Evolutionary conservation across 768 basidiomycete genomes (phyloP), one percentile per base, ranked within the genome.

Genomic region (Dioszegia crocea): DNA sequence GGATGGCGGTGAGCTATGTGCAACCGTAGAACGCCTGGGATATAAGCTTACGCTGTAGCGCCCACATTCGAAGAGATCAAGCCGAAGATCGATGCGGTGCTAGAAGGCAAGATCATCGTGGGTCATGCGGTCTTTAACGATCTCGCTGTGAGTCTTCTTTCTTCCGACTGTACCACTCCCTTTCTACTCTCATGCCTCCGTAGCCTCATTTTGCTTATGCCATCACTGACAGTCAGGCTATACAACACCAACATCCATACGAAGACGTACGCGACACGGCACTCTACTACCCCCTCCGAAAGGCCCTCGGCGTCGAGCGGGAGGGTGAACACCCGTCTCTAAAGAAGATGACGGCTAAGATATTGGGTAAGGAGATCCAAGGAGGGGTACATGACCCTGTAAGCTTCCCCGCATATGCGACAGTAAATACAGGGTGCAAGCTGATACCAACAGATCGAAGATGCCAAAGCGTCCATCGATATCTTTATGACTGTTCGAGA

Each of bases 81-180:
- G 69, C 80, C 84, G 61, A 78, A 80, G 41, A 88, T 94, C 2
- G 83, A 88, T 0, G 84, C 83, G 24, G 66, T 96, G 10, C 69
- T 94, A 14, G 83, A 87, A 58, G 89, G 85, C 61, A 82, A 86
- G 45, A 84, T 92, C 54, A 74, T 98, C 10, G 81, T 98, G 9
- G 94, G 93, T 0, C 94, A 97, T 70, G 91, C 94, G 0, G 79
- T 97, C 3, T 82, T 86, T 68, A 91, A 97, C 63, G 94, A 98
- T 78, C 80, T 96, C 21, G 87, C 88, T 77, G 91, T 86, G 55
- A 57, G 79, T 68, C 26, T 38, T n/a, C 12, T 52, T 5, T 29
- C 47, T 11, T 29, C 10, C 10, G 6, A 30, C 4, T 8, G 14
- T n/a, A 5, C 29, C 14, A 16, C 27, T 45, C 26, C 36, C 26